These are phyloP conservation scores for Nakaseomyces glabratus DNA, from an alignment of 1,139 yeast species.

Conservation along the genomic window DNA sequence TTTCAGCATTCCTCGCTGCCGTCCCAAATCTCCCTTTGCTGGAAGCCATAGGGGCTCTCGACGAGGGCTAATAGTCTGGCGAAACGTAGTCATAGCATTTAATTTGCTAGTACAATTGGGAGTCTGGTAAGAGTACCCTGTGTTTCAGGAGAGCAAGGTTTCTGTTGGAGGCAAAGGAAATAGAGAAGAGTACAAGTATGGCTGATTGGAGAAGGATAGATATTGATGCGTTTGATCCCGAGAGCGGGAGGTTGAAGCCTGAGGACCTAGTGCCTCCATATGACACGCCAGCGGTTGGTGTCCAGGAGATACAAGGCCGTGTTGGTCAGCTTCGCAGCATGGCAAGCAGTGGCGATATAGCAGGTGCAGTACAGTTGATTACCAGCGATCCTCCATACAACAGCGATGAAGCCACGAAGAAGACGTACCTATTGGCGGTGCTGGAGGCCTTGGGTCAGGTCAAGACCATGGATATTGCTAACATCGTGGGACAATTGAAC, in stretches of 20 bases:
- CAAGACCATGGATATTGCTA: constrained; percentile 62
- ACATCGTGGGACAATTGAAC: constrained; percentile 49
- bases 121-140: too few species aligned
- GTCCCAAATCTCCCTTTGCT: too few species aligned
- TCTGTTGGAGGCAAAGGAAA: too few species aligned
- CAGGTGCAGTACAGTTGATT: constrained; percentile 54
- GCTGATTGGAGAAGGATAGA: constrained; percentile 68
- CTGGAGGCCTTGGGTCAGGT: constrained; percentile 68
- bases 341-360: constrained; percentile 64
- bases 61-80: too few species aligned
- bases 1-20: too few species aligned
- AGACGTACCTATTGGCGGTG: constrained; percentile 45
- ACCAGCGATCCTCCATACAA: constrained; percentile 79
- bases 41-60: too few species aligned
- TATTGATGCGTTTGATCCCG: constrained; percentile 84
- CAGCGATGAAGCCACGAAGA: constrained; percentile 41
- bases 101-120: too few species aligned
- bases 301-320: constrained; percentile 46
- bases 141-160: too few species aligned
- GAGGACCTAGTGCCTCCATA: constrained; percentile 55
- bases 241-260: constrained; percentile 49
- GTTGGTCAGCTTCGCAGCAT: constrained; percentile 52
- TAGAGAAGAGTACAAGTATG: constrained; percentile 2
- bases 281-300: constrained; percentile 33
- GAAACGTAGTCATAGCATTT: too few species aligned